Conservation (phyloP, 805 yeast species). For the Cephaloascus albidus region DNA sequence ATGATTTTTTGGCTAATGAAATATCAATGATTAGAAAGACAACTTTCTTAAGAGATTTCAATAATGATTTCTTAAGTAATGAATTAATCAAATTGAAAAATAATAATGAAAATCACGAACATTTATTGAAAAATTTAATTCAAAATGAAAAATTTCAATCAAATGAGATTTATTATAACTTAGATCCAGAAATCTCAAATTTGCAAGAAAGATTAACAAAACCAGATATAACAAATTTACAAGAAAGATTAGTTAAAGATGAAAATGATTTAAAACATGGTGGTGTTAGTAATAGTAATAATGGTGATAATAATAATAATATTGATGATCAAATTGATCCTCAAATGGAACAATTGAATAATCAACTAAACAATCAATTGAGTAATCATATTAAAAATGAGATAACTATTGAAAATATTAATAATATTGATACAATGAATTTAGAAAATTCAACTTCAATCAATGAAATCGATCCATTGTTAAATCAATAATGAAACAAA, state of each 20-base stretch:
- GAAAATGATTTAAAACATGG: too few relatives aligned
- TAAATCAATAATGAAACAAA: neutral
- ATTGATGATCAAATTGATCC: too few relatives aligned
- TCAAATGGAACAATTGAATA: too few relatives aligned
- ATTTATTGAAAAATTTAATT: neutral
- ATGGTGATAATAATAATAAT: too few relatives aligned
- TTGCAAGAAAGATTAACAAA: neutral
- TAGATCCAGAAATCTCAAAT: neutral
- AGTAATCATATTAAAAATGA: neutral
- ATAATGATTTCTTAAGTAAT: neutral
- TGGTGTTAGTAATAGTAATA: too few relatives aligned
- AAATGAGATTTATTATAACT: neutral
- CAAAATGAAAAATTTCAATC: neutral
- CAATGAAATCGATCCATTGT: neutral
- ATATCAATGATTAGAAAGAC: neutral
- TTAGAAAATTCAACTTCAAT: neutral
- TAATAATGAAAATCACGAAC: neutral
- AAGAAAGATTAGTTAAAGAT: too few relatives aligned
- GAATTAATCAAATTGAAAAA: neutral
- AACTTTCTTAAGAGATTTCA: constrained; percentile 1
- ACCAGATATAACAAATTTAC: too few relatives aligned
- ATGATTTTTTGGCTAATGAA: neutral
- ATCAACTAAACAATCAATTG: too few relatives aligned
- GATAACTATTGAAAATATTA: neutral
- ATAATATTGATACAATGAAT: neutral